Base-by-base conservation (phyloP, 2,329 filamentous ascomycete genomes). In the Zalaria sp. region DNA sequence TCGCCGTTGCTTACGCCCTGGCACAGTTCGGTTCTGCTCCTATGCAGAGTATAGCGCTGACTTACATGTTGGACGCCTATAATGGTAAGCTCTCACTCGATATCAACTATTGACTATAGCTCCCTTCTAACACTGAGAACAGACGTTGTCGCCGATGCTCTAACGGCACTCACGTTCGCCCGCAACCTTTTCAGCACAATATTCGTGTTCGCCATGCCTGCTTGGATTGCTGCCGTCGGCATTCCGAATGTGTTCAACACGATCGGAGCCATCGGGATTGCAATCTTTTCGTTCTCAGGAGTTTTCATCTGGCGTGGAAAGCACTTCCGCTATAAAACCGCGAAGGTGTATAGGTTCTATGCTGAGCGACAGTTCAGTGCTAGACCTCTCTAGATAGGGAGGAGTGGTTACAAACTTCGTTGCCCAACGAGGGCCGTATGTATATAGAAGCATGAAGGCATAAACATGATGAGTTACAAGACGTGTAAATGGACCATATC, bases 141-240 rank as follows among this genome's bases (percentile, higher is more conserved):
- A 35, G 45, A 70, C 57, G 66, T 72, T 32, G 57, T 71, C 34
- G 66, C 61, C 4, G 67, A 71, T 43, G 60, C 66, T 0, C 51
- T 72, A 4, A 64, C 69, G 3, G 62, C 54, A 0, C 54, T 72
- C 1, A 64, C 64, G 0, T 63, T 71, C 42, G 50, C 65, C 7
- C 61, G 68, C 0, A 71, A 71, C 39, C 42, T 56, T 2, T 57
- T 70, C 35, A 57, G 57, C 11, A 66, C 63, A 2, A 55, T 61
- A 10, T 61, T 71, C 35, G 59, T 70, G n/a, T 71, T 71, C 46
- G 62, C 61, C 0, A 53, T 69, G 25, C 54, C 59, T 0, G 61
- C 63, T 1, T 70, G 67, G 62, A 57, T 61, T 6, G 49, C 50
- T 11, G 49, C 43, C 1, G 55, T 65, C 25, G 64, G 64, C 5